Base-by-base conservation (phyloP, 2,329 filamentous ascomycete species). In the Alternaria sp. region DNA sequence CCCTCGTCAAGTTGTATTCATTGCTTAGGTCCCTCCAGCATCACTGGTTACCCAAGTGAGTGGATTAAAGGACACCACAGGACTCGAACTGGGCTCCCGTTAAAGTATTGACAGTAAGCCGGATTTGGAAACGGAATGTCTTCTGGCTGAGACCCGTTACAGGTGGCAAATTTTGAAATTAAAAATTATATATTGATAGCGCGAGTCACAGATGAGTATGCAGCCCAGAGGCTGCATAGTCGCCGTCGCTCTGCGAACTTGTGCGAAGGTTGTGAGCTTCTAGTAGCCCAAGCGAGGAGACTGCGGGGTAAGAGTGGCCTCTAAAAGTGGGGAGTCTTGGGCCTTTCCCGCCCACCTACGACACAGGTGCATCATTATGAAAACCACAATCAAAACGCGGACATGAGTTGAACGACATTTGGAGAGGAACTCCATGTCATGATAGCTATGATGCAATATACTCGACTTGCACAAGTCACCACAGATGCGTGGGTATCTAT, bases 51-150 rank as follows among this genome's bases (percentile, higher is more conserved):
- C 79, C 79, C 69, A 64, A 69, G 69, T 70, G 79, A 80, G 79
- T 81, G 77, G 11, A 65, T 62, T 55, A 74, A 72, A 71, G 76
- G 68, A 74, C 77, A 78, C 78, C 77, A 79, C 71, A 71, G 72
- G 77, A 79, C 76, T 81, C 79, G 79, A 80, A 80, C 78, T 77
- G 78, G 79, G 78, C 79, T 79, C 78, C 75, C 75, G 72, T 68
- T 68, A 71, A 70, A 70, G 74, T 70, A 54, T 56, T 45, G 60
- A 67, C 68, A 77, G 77, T 73, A 70, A 77, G 64, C 66, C 64
- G 60, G 59, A 54, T 62, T 69, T 69, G 76, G 76, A 78, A 78
- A 75, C 72, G 71, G 69, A 71, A 62, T 61, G 74, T 73, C 75
- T 78, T 76, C 76, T 74, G 70, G 72, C 64, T 68, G 62, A 68